A percentile compares a stretch with the other conserved stretches of the same genome.
Conservation (phyloP, 129 eudicot genomes). For the Centella asiatica region DNA sequence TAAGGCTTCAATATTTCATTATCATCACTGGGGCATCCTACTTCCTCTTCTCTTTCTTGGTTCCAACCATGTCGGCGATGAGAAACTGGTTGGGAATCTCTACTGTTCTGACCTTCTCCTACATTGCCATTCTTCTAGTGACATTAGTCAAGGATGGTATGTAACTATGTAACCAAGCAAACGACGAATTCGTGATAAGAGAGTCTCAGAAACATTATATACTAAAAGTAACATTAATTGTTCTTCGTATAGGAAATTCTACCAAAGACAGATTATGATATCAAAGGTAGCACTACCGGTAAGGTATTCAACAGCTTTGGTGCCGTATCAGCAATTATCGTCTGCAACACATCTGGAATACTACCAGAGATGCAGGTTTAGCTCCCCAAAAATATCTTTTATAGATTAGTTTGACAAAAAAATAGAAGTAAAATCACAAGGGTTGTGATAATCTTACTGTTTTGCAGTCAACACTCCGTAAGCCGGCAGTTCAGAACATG, state of each 20-base stretch:
- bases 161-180: too few species aligned
- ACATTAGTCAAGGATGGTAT: constrained; percentile 31
- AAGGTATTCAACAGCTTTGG: constrained; percentile 45
- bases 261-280: constrained; percentile 30
- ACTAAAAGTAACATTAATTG: neutral
- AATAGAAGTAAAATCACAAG: neutral
- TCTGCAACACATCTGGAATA: constrained; percentile 50
- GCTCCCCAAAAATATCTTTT: neutral
- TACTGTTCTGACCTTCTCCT: constrained; percentile 36
- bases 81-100: constrained; percentile 45
- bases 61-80: constrained; percentile 49
- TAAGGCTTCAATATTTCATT: constrained; percentile 40
- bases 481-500: constrained; percentile 44
- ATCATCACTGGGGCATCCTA: constrained; percentile 41
- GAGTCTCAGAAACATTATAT: too few species aligned
- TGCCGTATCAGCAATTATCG: constrained; percentile 50
- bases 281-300: constrained; percentile 30
- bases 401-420: neutral
- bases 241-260: constrained; percentile 31
- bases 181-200: too few species aligned
- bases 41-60: constrained; percentile 28
- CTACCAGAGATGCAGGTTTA: constrained; percentile 45
- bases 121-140: constrained; percentile 35
- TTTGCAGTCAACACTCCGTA: constrained; percentile 41
- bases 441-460: neutral